Percentiles rank a stretch among this genome's conserved stretches.
These are phyloP conservation scores for Ophidiomyces ophidiicola DNA, from an alignment of 2,329 filamentous ascomycete species.

Conservation along the genomic window DNA sequence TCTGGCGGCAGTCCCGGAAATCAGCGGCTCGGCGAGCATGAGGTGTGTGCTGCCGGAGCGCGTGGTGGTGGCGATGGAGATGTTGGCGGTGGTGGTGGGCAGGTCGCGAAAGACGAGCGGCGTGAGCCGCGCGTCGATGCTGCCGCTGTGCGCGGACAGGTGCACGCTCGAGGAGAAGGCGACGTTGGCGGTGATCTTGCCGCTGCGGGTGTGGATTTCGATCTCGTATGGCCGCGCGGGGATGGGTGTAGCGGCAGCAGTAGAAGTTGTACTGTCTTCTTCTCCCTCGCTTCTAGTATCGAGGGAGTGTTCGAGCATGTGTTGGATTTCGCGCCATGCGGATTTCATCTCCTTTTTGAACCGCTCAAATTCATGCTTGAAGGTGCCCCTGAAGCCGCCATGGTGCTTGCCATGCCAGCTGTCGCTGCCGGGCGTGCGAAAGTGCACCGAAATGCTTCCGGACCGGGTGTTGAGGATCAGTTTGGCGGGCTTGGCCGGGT, in stretches of 20 bases:
- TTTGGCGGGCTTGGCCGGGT: conserved; percentile 21
- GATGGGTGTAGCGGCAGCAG: conserved; percentile 6
- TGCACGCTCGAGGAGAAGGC: conserved; percentile 39
- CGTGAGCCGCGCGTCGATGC: conserved; percentile 38
- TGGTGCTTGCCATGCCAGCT: neutral
- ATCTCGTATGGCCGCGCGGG: conserved; percentile 20
- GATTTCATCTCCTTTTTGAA: no score
- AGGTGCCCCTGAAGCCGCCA: neutral
- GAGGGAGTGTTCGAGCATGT: no score
- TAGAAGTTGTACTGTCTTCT: neutral
- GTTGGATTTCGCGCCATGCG: no score
- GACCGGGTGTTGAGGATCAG: conserved; percentile 19
- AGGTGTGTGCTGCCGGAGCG: conserved; percentile 16
- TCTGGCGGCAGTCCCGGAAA: neutral
- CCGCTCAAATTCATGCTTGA: neutral
- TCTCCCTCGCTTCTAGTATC: neutral
- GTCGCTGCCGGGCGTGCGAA: conserved; percentile 10
- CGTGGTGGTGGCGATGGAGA: conserved; percentile 16
- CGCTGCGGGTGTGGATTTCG: conserved; percentile 21
- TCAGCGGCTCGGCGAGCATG: conserved; percentile 16
- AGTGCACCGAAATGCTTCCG: conserved; percentile 22
- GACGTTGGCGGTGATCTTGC: conserved; percentile 31
- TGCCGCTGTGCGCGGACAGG: conserved; percentile 36
- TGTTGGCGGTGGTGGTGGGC: neutral
- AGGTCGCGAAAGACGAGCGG: conserved; percentile 25